phyloP scores from a whole-genome alignment of 2,329 filamentous ascomycete genomes.

The Parasarocladium wereldwijsianum region DNA sequence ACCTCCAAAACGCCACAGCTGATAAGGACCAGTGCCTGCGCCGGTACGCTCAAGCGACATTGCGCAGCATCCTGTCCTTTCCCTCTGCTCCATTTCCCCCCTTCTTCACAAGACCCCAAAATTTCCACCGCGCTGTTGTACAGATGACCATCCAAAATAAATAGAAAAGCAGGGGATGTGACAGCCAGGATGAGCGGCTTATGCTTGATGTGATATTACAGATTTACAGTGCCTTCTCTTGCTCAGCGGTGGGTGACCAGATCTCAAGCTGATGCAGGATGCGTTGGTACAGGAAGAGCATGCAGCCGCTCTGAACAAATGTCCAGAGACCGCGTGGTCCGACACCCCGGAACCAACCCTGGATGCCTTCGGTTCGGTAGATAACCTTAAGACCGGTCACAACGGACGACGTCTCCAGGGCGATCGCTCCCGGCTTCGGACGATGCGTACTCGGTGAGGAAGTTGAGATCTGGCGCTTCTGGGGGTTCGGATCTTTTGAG shows the following conservation, averaged over 20 bases:
- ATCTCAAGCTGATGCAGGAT: conserved; percentile 63
- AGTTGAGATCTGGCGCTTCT: conserved; percentile 70
- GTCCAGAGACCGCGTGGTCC: conserved; percentile 92
- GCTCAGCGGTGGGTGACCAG: conserved; percentile 18
- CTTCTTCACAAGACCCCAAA: background rate
- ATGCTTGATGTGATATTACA: conserved; percentile 8
- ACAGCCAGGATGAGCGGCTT: too few relatives aligned
- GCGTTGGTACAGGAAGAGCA: conserved; percentile 90
- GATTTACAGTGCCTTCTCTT: conserved; percentile 9
- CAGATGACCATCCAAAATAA: background rate
- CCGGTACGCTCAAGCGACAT: too few relatives aligned
- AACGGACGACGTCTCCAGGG: conserved; percentile 80
- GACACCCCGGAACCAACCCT: conserved; percentile 88
- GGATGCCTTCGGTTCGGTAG: conserved; percentile 76
- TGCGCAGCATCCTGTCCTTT: too few relatives aligned
- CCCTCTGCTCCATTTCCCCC: too few relatives aligned
- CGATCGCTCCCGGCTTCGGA: conserved; percentile 61
- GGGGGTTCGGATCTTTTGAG: conserved; percentile 23
- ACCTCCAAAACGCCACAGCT: too few relatives aligned
- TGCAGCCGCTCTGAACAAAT: conserved; percentile 89
- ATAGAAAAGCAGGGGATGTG: conserved; percentile 3
- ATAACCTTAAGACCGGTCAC: conserved; percentile 73
- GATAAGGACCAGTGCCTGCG: too few relatives aligned
- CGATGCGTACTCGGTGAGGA: conserved; percentile 78
- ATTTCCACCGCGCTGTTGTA: conserved; percentile 1